phyloP scores from a whole-genome alignment of 176 grass and related monocot genomes.

The Ananas comosus region DNA sequence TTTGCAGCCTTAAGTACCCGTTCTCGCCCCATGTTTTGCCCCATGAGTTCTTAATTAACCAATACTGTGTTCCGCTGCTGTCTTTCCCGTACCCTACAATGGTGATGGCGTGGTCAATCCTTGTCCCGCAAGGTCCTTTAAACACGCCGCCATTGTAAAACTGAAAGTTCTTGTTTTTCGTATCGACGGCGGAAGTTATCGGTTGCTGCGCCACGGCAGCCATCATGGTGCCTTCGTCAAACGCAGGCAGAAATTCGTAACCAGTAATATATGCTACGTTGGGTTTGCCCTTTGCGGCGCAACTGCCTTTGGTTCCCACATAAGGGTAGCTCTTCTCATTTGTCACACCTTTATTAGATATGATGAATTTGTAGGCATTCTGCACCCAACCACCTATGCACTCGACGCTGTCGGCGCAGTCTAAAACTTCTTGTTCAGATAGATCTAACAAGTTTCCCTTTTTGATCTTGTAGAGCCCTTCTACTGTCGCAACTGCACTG shows the following conservation, averaged over 20 bases:
- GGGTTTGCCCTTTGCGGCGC: background rate
- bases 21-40: constrained; percentile 35
- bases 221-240: constrained; percentile 14
- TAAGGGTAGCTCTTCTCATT: constrained; percentile 7
- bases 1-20: constrained; percentile 29
- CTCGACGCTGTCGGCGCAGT: background rate
- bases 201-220: constrained; percentile 36
- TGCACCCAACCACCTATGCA: background rate
- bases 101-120: constrained; percentile 32
- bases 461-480: constrained; percentile 5
- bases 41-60: constrained; percentile 52
- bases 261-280: background rate
- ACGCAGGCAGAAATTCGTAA: background rate
- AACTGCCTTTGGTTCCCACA: background rate
- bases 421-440: constrained; percentile 10
- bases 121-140: constrained; percentile 13
- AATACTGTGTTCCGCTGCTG: constrained; percentile 22
- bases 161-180: constrained; percentile 10
- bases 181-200: constrained; percentile 32
- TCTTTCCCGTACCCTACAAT: constrained; percentile 37
- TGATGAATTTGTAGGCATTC: background rate
- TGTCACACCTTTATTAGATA: background rate
- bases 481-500: background rate
- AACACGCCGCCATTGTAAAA: constrained; percentile 43
- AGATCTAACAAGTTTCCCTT: background rate